Percentiles rank a stretch among this genome's conserved stretches.
Conservation (phyloP, 176 grass and related monocot species). For the Oropetium thomaeum region DNA sequence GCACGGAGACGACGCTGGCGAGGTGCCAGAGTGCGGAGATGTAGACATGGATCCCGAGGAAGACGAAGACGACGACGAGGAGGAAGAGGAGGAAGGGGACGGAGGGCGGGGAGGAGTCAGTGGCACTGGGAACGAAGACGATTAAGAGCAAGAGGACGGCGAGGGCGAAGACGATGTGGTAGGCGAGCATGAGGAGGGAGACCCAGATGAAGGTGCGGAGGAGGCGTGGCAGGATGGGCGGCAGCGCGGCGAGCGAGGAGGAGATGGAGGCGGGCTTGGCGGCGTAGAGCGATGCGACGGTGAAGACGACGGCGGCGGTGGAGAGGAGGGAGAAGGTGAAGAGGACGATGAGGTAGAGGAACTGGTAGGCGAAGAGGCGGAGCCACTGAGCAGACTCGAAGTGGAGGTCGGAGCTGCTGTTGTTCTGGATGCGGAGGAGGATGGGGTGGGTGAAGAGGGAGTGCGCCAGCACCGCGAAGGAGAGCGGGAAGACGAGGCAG, state of each 20-base stretch:
- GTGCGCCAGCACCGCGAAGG: constrained; percentile 81
- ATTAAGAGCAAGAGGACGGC: constrained; percentile 49
- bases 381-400: constrained; percentile 42
- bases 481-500: constrained; percentile 88
- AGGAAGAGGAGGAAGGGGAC: constrained; percentile 42
- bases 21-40: constrained; percentile 97
- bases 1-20: constrained; percentile 90
- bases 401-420: neutral
- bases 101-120: constrained; percentile 8
- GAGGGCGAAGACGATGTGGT: constrained; percentile 59
- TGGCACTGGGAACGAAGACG: neutral
- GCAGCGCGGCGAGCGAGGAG: constrained; percentile 61
- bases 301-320: constrained; percentile 88
- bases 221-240: constrained; percentile 68
- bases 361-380: constrained; percentile 68
- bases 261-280: constrained; percentile 68
- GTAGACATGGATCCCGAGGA: constrained; percentile 86
- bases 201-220: constrained; percentile 89
- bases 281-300: constrained; percentile 94
- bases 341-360: constrained; percentile 85
- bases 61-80: constrained; percentile 36
- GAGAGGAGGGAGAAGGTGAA: constrained; percentile 97
- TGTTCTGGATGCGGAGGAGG: constrained; percentile 45
- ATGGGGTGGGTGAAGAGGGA: constrained; percentile 94
- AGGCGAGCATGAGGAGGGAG: constrained; percentile 71